Evolutionary conservation across 2,329 filamentous ascomycete genomes (phyloP).

Genomic region (Rhinocladiella mackenziei): DNA sequence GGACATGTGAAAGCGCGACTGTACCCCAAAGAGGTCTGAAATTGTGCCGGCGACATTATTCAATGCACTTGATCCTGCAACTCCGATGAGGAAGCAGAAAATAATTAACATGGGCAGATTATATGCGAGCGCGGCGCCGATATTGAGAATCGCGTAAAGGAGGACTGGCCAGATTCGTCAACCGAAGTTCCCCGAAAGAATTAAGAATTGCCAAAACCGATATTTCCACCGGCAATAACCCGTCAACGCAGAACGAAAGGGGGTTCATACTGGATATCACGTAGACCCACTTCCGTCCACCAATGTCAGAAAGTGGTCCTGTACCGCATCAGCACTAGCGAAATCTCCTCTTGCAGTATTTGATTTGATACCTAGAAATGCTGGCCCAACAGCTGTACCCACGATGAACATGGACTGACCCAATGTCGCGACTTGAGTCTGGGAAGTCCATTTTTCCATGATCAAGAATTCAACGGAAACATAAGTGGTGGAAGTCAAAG

Average conservation of each 20-base stretch:
- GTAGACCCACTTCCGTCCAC: slow-evolving; percentile 45
- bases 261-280: slow-evolving; percentile 32
- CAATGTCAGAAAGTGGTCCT: slow-evolving; percentile 41
- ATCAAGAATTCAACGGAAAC: slow-evolving; percentile 40
- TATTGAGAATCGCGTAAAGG: slow-evolving; percentile 37
- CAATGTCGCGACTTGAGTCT: slow-evolving; percentile 39
- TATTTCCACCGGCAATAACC: too few relatives aligned
- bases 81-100: slow-evolving; percentile 38
- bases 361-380: slow-evolving; percentile 34
- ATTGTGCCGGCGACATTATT: slow-evolving; percentile 39
- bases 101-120: slow-evolving; percentile 40
- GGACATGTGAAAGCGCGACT: slow-evolving; percentile 27
- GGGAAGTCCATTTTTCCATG: slow-evolving; percentile 38
- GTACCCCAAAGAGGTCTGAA: slow-evolving; percentile 37
- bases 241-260: too few relatives aligned
- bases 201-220: too few relatives aligned
- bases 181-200: neutral
- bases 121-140: slow-evolving; percentile 36
- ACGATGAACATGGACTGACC: slow-evolving; percentile 45
- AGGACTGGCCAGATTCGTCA: slow-evolving; percentile 16
- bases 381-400: slow-evolving; percentile 42
- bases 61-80: slow-evolving; percentile 37
- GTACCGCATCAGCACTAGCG: neutral
- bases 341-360: neutral
- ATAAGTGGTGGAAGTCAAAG: slow-evolving; percentile 40